These are phyloP conservation scores for Xylaria scruposa DNA, from an alignment of 495 filamentous ascomycete genomes.

Conservation along the genomic window DNA sequence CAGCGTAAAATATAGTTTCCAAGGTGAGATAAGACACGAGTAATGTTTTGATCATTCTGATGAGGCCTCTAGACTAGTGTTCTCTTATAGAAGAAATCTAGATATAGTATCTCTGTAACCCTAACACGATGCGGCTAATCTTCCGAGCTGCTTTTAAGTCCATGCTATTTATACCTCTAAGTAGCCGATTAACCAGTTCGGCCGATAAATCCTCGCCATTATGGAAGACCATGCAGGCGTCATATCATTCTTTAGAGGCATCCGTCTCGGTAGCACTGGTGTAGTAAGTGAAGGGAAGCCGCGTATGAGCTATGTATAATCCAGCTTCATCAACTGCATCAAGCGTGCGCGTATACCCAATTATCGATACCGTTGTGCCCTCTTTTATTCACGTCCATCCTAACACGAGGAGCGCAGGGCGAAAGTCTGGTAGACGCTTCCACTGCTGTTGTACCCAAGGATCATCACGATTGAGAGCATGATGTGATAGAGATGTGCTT, in stretches of 20 bases:
- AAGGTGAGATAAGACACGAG: background rate
- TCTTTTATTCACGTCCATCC: conserved; percentile 21
- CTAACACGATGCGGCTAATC: background rate
- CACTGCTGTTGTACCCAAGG: conserved; percentile 39
- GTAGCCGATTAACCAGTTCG: background rate
- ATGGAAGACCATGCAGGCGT: background rate
- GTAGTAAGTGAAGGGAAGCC: background rate
- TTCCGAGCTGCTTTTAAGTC: background rate
- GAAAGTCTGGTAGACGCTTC: conserved; percentile 38
- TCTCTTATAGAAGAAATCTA: background rate
- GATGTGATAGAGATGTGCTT: conserved; percentile 13
- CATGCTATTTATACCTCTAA: background rate
- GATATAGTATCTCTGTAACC: background rate
- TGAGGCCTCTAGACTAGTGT: background rate
- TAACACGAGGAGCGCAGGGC: conserved; percentile 35
- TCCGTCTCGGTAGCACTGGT: background rate
- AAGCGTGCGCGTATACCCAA: background rate
- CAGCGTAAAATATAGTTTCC: background rate
- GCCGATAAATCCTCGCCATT: background rate
- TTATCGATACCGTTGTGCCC: background rate
- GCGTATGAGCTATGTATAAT: background rate
- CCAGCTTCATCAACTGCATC: background rate
- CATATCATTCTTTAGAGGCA: background rate
- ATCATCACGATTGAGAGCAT: conserved; percentile 31
- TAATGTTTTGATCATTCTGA: background rate